phyloP scores from a whole-genome alignment of 2,329 filamentous ascomycete species.

The Paraphaeosphaeria minitans region DNA sequence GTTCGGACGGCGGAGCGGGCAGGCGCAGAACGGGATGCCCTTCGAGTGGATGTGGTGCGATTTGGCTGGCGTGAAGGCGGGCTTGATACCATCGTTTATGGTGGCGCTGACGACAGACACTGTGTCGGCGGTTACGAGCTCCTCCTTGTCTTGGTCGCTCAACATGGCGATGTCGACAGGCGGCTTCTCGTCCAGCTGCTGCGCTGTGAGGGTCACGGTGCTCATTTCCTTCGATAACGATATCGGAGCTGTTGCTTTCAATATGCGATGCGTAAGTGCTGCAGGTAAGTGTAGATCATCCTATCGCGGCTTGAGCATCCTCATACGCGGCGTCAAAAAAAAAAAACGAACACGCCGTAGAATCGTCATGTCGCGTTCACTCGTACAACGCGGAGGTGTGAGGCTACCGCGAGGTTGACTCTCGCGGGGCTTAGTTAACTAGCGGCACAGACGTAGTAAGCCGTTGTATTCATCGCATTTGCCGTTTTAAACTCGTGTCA shows the following conservation, averaged over 20 bases:
- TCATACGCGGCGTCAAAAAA: conserved; percentile 1
- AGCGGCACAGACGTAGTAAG: conserved; percentile 11
- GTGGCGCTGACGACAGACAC: conserved; percentile 23
- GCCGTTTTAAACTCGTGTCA: not conserved
- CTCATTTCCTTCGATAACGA: conserved; percentile 9
- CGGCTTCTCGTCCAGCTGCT: conserved; percentile 14
- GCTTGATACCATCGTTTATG: conserved; percentile 15
- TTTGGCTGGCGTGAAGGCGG: conserved; percentile 51
- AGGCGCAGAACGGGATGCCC: conserved; percentile 53
- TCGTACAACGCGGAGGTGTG: conserved; percentile 6
- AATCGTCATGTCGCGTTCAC: not conserved
- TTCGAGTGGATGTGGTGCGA: conserved; percentile 57
- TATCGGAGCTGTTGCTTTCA: not conserved
- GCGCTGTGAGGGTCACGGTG: conserved; percentile 13
- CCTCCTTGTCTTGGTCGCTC: conserved; percentile 25
- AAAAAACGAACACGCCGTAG: not conserved
- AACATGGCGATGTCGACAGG: conserved; percentile 18
- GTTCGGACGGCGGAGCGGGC: conserved; percentile 47
- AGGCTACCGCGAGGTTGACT: conserved; percentile 20
- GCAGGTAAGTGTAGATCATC: conserved; percentile 4
- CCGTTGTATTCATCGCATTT: not conserved
- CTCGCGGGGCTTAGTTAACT: not conserved
- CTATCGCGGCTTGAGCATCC: not conserved
- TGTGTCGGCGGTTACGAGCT: conserved; percentile 22
- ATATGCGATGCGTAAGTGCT: conserved; percentile 3